Evolutionary conservation across 805 yeast species (phyloP).

Genomic region (Ogataea zsoltii): DNA sequence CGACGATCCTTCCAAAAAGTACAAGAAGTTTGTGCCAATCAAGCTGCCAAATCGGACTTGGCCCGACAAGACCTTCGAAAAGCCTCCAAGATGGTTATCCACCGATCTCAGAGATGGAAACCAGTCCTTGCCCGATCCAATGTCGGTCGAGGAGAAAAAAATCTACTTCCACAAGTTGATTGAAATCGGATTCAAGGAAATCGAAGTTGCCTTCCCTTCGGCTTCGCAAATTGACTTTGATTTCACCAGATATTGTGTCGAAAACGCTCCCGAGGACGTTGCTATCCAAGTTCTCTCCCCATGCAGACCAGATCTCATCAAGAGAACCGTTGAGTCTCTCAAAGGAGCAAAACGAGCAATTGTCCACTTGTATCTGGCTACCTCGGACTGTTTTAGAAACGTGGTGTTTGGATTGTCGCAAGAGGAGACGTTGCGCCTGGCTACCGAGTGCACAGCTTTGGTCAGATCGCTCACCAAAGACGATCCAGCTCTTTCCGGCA

Average conservation of each 20-base stretch:
- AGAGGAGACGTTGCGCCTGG: slow-evolving; percentile 65
- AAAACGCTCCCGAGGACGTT: slow-evolving; percentile 78
- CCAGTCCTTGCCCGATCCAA: slow-evolving; percentile 83
- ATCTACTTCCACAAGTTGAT: slow-evolving; percentile 70
- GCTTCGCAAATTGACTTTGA: slow-evolving; percentile 84
- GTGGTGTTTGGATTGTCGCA: slow-evolving; percentile 72
- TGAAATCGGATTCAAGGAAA: slow-evolving; percentile 77
- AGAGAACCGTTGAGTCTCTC: slow-evolving; percentile 71
- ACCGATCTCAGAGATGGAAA: slow-evolving; percentile 83
- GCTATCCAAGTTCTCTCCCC: slow-evolving; percentile 73
- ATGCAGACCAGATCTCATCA: slow-evolving; percentile 70
- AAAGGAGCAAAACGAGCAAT: slow-evolving; percentile 73
- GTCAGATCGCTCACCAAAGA: slow-evolving; percentile 73
- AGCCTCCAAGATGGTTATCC: slow-evolving; percentile 79
- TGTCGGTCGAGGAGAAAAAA: slow-evolving; percentile 73
- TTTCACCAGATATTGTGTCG: slow-evolving; percentile 77
- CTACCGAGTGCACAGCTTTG: slow-evolving; percentile 67
- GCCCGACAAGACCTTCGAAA: slow-evolving; percentile 66
- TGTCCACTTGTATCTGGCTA: slow-evolving; percentile 72
- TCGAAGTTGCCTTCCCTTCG: slow-evolving; percentile 78
- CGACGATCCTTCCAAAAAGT: slow-evolving; percentile 65
- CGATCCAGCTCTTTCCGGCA: slow-evolving; percentile 61
- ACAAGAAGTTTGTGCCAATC: slow-evolving; percentile 55
- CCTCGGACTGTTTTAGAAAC: slow-evolving; percentile 73
- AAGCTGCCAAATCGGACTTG: slow-evolving; percentile 63